Conservation (phyloP, 2,329 filamentous ascomycete genomes). For the Curvularia hawaiiensis region DNA sequence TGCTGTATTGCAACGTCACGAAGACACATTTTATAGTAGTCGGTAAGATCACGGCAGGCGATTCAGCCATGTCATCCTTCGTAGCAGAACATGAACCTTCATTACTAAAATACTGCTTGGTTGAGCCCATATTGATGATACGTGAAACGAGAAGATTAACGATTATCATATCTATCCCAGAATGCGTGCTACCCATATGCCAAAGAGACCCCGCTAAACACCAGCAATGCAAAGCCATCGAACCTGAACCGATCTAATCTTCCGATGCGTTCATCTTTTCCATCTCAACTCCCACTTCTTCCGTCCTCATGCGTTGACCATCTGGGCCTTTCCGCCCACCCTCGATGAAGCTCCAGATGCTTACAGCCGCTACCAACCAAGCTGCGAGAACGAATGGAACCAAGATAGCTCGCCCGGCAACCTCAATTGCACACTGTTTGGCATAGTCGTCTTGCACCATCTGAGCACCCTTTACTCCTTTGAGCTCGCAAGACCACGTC, state of each 20-base stretch:
- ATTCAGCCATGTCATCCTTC: background rate
- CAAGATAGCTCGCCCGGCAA: slow-evolving; percentile 38
- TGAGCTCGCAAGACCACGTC: slow-evolving; percentile 43
- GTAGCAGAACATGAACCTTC: background rate
- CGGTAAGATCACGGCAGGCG: background rate
- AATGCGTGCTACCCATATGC: background rate
- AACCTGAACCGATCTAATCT: background rate
- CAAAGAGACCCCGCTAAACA: background rate
- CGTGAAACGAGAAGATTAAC: background rate
- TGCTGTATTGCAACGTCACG: too few species aligned
- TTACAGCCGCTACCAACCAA: slow-evolving; percentile 24
- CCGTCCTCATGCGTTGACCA: slow-evolving; percentile 34
- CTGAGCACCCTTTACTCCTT: slow-evolving; percentile 23
- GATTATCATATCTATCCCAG: background rate
- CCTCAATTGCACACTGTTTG: slow-evolving; percentile 37
- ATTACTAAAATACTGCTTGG: background rate
- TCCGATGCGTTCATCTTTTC: slow-evolving; percentile 31
- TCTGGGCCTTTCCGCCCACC: slow-evolving; percentile 24
- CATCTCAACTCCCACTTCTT: slow-evolving; percentile 38
- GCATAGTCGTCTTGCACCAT: slow-evolving; percentile 38
- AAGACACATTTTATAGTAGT: too few species aligned
- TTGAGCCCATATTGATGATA: background rate
- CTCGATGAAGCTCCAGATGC: slow-evolving; percentile 32
- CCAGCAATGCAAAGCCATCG: background rate
- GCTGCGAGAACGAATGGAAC: slow-evolving; percentile 36